Conservation (phyloP, 2,329 filamentous ascomycete genomes). For the Cercospora canescens region DNA sequence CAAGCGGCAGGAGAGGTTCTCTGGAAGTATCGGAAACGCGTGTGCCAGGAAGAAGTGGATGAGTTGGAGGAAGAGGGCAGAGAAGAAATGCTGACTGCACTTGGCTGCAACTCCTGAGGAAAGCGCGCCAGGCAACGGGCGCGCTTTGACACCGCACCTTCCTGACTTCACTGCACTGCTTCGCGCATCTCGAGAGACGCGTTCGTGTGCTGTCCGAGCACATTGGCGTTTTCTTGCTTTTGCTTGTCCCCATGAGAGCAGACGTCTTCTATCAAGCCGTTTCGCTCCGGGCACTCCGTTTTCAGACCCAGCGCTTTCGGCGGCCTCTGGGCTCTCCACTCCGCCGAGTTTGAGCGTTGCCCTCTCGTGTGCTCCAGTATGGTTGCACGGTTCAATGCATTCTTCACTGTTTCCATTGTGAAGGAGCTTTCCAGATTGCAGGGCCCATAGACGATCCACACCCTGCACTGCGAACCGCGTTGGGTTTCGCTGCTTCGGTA, state of each 20-base stretch:
- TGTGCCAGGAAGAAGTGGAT: not conserved
- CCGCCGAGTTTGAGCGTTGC: not conserved
- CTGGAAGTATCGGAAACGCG: not conserved
- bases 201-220: not conserved
- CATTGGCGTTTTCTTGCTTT: not conserved
- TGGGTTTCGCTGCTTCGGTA: too few relatives aligned
- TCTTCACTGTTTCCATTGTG: not conserved
- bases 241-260: too few relatives aligned
- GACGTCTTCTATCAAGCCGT: not conserved
- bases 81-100: not conserved
- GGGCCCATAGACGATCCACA: too few relatives aligned
- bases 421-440: not conserved
- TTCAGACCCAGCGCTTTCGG: not conserved
- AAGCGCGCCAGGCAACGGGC: constrained; percentile 2
- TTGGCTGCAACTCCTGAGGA: not conserved
- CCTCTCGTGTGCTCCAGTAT: not conserved
- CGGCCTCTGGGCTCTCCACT: not conserved
- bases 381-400: not conserved
- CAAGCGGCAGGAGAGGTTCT: not conserved
- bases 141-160: constrained; percentile 1
- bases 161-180: not conserved
- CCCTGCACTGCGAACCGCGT: too few relatives aligned
- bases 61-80: not conserved
- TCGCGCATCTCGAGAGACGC: not conserved
- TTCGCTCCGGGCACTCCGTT: not conserved